Percentiles rank a stretch among this genome's conserved stretches.
These are phyloP conservation scores for Xylaria sp. DNA, from an alignment of 2,329 filamentous ascomycete genomes.

Conservation along the genomic window DNA sequence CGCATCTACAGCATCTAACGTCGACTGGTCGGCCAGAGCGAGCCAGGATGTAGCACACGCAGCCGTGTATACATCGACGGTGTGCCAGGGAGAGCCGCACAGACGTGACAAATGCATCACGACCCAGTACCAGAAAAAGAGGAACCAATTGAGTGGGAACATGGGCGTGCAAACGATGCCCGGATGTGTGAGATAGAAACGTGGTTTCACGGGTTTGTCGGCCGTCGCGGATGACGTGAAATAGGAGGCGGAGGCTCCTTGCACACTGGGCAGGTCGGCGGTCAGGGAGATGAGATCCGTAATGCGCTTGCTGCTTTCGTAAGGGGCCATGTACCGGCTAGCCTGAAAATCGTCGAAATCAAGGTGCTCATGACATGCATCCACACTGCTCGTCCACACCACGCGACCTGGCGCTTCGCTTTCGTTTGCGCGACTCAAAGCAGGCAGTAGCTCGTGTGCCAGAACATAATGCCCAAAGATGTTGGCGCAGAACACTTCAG, in stretches of 20 bases:
- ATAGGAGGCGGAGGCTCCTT: constrained; percentile 66
- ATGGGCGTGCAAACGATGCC: constrained; percentile 87
- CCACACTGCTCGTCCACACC: constrained; percentile 88
- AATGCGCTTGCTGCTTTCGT: constrained; percentile 88
- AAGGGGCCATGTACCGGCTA: constrained; percentile 69
- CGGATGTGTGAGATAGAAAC: constrained; percentile 83
- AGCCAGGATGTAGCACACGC: constrained; percentile 83
- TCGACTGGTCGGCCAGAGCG: constrained; percentile 72
- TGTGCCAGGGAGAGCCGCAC: constrained; percentile 90
- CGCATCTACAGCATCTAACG: constrained; percentile 65
- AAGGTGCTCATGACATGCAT: constrained; percentile 68
- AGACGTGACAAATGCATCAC: constrained; percentile 77
- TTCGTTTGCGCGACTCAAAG: constrained; percentile 66
- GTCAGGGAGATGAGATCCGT: constrained; percentile 87
- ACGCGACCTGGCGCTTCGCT: constrained; percentile 69
- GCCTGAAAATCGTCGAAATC: constrained; percentile 79
- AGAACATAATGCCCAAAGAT: constrained; percentile 96
- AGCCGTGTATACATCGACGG: constrained; percentile 77
- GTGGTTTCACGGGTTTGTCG: constrained; percentile 57
- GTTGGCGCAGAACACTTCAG: constrained; percentile 89
- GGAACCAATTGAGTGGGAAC: constrained; percentile 75
- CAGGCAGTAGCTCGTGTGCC: constrained; percentile 78
- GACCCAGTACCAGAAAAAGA: constrained; percentile 75
- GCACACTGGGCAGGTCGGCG: constrained; percentile 70
- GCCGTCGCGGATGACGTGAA: constrained; percentile 53